Evolutionary conservation across 164 flowering plant genomes (phyloP).

Genomic region (Dillenia turbinata): DNA sequence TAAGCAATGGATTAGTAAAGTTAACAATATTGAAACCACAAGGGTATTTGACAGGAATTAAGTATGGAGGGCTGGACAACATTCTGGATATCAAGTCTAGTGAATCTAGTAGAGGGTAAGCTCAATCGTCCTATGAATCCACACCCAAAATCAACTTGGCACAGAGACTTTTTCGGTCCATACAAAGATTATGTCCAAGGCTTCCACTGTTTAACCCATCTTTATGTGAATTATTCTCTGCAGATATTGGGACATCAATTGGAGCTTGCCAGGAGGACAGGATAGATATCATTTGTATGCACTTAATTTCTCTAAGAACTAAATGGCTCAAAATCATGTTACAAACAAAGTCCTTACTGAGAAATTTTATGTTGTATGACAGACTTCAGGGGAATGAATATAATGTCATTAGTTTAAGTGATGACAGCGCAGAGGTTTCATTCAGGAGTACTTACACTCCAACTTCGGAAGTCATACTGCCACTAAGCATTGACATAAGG

Average conservation of each 20-base stretch:
- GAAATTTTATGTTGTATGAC: conserved; percentile 1
- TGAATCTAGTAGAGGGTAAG: conserved; percentile 41
- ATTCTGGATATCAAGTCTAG: conserved; percentile 30
- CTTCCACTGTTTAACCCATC: too few species aligned
- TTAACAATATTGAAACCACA: conserved; percentile 42
- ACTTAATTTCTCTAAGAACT: not conserved
- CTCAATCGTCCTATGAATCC: not conserved
- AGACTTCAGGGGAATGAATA: conserved; percentile 38
- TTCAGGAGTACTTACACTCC: conserved; percentile 34
- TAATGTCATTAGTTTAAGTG: conserved; percentile 20
- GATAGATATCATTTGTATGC: conserved; percentile 39
- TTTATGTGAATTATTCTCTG: conserved; percentile 4
- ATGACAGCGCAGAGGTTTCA: conserved; percentile 41
- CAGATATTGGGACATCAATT: conserved; percentile 57
- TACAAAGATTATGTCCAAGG: too few species aligned
- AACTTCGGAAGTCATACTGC: conserved; percentile 21
- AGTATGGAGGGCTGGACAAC: conserved; percentile 48
- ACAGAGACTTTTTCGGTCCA: too few species aligned
- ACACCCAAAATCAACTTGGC: too few species aligned
- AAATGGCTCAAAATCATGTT: not conserved
- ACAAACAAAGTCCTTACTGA: too few species aligned
- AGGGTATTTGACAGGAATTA: conserved; percentile 40
- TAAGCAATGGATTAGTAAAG: conserved; percentile 41
- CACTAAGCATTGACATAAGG: conserved; percentile 51
- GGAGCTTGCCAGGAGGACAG: conserved; percentile 45